Evolutionary conservation across 495 filamentous ascomycete genomes (phyloP).

Genomic region (Sabuloglossum arenarium): DNA sequence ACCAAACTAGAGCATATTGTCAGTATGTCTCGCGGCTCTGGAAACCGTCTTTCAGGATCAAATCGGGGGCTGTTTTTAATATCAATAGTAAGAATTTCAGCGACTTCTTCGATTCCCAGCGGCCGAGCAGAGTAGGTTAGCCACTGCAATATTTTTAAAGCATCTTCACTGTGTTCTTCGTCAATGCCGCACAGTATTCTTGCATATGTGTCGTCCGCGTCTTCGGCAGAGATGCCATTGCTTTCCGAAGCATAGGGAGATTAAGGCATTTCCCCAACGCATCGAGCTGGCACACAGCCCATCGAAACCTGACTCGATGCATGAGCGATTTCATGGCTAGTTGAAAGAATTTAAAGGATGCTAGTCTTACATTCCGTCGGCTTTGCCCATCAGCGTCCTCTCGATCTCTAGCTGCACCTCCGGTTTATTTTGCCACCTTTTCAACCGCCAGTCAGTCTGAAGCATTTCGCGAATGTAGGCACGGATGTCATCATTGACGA

Average conservation of each 20-base stretch:
- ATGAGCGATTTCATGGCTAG: too few relatives aligned
- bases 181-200: conserved; percentile 9
- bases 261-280: conserved; percentile 5
- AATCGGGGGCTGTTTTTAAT: background rate
- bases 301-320: conserved; percentile 13
- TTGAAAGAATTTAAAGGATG: background rate
- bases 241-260: conserved; percentile 1
- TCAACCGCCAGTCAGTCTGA: background rate
- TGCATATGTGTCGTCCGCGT: conserved; percentile 10
- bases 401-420: conserved; percentile 5
- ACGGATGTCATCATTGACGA: background rate
- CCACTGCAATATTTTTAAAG: conserved; percentile 8
- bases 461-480: background rate
- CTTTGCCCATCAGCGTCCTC: conserved; percentile 6
- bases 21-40: conserved; percentile 1
- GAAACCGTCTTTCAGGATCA: conserved; percentile 4
- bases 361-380: conserved; percentile 13
- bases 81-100: conserved; percentile 6
- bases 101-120: conserved; percentile 5
- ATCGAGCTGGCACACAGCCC: conserved; percentile 12
- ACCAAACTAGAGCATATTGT: conserved; percentile 9
- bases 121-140: conserved; percentile 9
- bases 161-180: conserved; percentile 1
- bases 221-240: conserved; percentile 6
- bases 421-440: background rate